Conservation (phyloP, 495 filamentous ascomycete species). For the Trichoderma gamsii region DNA sequence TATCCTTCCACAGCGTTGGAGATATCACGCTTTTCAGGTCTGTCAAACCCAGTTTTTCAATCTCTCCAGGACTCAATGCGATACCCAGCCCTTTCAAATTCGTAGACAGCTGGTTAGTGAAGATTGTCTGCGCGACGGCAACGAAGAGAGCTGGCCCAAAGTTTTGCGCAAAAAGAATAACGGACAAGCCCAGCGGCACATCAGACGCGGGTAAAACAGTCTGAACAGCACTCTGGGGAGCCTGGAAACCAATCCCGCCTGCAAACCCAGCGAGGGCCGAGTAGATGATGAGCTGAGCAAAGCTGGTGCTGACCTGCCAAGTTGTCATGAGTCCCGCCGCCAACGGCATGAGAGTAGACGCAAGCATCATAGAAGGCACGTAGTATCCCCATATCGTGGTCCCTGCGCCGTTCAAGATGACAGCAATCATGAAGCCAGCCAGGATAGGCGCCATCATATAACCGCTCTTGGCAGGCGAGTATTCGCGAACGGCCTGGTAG, state of each 20-base stretch:
- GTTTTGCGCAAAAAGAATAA: conserved; percentile 53
- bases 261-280: conserved; percentile 55
- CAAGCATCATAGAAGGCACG: conserved; percentile 47
- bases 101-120: conserved; percentile 21
- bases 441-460: no score
- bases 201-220: conserved; percentile 42
- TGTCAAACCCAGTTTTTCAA: neutral
- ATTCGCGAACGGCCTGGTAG: no score
- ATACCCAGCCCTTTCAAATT: neutral
- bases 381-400: conserved; percentile 51
- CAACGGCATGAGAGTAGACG: conserved; percentile 43
- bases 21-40: neutral
- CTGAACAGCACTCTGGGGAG: conserved; percentile 48
- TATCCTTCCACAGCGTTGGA: neutral
- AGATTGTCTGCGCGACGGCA: conserved; percentile 46
- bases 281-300: conserved; percentile 52
- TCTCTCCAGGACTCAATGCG: neutral
- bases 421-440: no score
- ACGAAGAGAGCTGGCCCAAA: conserved; percentile 57
- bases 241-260: conserved; percentile 56
- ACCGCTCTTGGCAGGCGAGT: no score
- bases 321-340: conserved; percentile 54
- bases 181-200: conserved; percentile 48
- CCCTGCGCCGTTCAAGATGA: conserved; percentile 20
- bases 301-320: conserved; percentile 37